These are phyloP conservation scores for Eutrema heterophyllum DNA, from an alignment of 345 rosid species.

Conservation along the genomic window DNA sequence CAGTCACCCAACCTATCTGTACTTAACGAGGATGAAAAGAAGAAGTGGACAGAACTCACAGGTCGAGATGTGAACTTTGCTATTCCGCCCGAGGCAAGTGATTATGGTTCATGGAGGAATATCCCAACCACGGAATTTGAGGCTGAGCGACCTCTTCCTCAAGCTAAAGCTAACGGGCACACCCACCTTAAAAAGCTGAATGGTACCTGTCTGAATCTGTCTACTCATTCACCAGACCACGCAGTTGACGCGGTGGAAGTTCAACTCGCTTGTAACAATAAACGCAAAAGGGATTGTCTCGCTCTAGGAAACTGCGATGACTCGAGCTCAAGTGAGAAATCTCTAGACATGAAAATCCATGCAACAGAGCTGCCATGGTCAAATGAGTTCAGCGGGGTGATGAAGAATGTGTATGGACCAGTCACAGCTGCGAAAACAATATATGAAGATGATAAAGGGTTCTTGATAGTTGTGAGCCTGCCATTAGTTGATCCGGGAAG, in stretches of 20 bases:
- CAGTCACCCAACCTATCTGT: constrained; percentile 49
- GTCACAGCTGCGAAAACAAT: constrained; percentile 80
- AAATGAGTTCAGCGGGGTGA: constrained; percentile 59
- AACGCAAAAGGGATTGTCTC: constrained; percentile 53
- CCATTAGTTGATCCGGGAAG: constrained; percentile 76
- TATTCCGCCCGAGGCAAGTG: constrained; percentile 61
- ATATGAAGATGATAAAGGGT: constrained; percentile 76
- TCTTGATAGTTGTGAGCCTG: constrained; percentile 63
- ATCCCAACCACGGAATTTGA: constrained; percentile 56
- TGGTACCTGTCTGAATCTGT: constrained; percentile 53
- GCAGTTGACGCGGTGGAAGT: constrained; percentile 37
- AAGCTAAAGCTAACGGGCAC: constrained; percentile 35
- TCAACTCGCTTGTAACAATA: constrained; percentile 35
- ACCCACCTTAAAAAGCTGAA: constrained; percentile 44
- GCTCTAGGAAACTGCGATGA: constrained; percentile 44
- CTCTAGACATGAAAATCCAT: constrained; percentile 44
- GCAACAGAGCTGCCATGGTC: constrained; percentile 52
- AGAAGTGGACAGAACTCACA: constrained; percentile 66
- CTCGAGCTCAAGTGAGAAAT: constrained; percentile 44
- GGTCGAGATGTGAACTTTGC: constrained; percentile 56
- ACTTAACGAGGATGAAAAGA: constrained; percentile 60
- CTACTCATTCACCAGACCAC: constrained; percentile 54
- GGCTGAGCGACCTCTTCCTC: constrained; percentile 44
- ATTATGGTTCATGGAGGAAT: constrained; percentile 63
- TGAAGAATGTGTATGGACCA: constrained; percentile 71